These are phyloP conservation scores for Hydrangea macrophylla DNA, from an alignment of 148 eudicot genomes.

Conservation along the genomic window DNA sequence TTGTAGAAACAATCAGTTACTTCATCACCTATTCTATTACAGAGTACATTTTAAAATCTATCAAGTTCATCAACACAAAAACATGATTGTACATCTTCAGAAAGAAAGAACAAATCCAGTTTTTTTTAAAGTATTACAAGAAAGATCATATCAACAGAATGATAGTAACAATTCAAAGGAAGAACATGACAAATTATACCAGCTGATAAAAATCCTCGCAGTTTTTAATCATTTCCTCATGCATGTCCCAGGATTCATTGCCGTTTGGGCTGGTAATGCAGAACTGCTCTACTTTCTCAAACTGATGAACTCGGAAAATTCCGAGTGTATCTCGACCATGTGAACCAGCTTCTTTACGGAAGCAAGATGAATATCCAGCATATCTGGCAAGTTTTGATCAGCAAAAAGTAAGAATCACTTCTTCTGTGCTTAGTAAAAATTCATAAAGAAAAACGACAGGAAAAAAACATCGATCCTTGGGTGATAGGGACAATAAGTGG, in stretches of 20 bases:
- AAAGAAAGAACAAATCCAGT: background rate
- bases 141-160: background rate
- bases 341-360: slow-evolving; percentile 94
- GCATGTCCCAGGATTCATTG: slow-evolving; percentile 87
- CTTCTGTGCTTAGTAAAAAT: too few relatives aligned
- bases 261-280: slow-evolving; percentile 76
- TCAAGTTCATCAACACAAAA: background rate
- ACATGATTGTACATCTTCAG: background rate
- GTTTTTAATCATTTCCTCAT: slow-evolving; percentile 82
- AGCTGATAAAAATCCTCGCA: slow-evolving; percentile 78
- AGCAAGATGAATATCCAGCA: slow-evolving; percentile 91
- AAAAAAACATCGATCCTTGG: background rate
- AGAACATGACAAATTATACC: slow-evolving; percentile 31
- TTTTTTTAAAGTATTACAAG: background rate
- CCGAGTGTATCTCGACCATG: slow-evolving; percentile 95
- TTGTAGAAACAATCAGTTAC: background rate
- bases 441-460: background rate
- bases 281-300: slow-evolving; percentile 92
- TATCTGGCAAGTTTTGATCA: slow-evolving; percentile 38
- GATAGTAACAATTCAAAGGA: background rate
- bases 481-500: background rate
- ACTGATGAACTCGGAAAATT: slow-evolving; percentile 91
- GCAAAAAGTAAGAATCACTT: slow-evolving; percentile 13
- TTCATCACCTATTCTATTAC: background rate
- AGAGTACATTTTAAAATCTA: background rate